Conservation (phyloP, 345 rosid genomes). For the Eucalyptus decipiens region DNA sequence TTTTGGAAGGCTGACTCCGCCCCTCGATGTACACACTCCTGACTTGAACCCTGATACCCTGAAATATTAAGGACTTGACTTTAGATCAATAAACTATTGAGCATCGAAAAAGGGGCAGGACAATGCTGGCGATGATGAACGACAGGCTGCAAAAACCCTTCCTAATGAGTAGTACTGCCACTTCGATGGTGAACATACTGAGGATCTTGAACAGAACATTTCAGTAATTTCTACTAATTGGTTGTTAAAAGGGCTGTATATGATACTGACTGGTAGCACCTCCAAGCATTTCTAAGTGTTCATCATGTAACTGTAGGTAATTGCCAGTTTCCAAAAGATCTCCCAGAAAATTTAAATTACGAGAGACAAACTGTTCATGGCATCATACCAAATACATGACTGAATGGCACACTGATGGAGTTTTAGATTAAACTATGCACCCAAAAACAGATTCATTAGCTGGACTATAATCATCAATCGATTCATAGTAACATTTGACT, state of each 20-base stretch:
- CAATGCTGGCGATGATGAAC: neutral
- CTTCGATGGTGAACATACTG: neutral
- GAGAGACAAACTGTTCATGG: neutral
- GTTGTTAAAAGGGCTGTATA: neutral
- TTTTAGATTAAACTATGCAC: neutral
- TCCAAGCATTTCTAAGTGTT: neutral
- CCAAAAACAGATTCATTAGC: neutral
- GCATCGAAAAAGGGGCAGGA: neutral
- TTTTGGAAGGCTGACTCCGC: slow-evolving; percentile 53
- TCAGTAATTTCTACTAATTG: neutral
- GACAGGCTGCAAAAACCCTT: neutral
- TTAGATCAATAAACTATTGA: neutral
- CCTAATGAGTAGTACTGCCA: neutral
- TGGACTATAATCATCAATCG: neutral
- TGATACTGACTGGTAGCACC: neutral
- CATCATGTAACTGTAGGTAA: neutral
- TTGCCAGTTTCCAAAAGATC: neutral
- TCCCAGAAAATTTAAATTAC: neutral
- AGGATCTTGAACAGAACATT: neutral
- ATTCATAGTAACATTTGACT: neutral
- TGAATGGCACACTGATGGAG: neutral
- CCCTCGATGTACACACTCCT: slow-evolving; percentile 62
- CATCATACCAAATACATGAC: neutral
- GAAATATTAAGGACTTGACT: neutral
- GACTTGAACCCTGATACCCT: slow-evolving; percentile 71